Base-by-base conservation (phyloP, 495 filamentous ascomycete species). In the Pseudevernia furfuracea region DNA sequence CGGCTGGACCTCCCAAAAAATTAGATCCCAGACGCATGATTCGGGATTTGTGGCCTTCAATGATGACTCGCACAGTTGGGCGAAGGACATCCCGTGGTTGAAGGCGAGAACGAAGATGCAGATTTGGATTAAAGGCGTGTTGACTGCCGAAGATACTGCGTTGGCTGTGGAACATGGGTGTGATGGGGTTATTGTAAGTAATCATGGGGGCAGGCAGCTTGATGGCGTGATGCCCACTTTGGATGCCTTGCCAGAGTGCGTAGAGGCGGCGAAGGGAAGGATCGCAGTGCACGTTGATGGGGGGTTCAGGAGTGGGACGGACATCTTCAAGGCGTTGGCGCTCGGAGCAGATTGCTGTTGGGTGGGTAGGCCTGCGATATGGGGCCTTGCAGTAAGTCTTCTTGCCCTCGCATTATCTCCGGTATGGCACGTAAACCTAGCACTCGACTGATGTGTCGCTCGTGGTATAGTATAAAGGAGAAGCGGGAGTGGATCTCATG, bases 321-420 rank as follows among this genome's bases (percentile, higher is more conserved):
- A 79, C 58, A 72, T 79, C 10, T 78, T 79, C 69, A 79, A 79
- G 64, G 77, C 77, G 0, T 28, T 81, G 36, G 77, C 76, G 4
- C 59, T 81, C 6, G 78, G 78, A 1, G 78, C 78, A 1, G 66
- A 77, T 38, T 68, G 65, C 55, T 73, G 70, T 57, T 79, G 71
- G 66, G 71, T 78, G 19, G 78, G 78, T 4, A 66, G 78, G 17
- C 68, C 71, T 19, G 68, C 71, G 0, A 67, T 80, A 15, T 80
- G 78, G 78, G 77, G 74, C 14, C 67, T 80, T 39, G 76, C 78
- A 9, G 73, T 74, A 60, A 62, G 73, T 1, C 0, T 21, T 34
- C 2, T 1, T 0, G 1, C 19, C 23, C 9, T 63, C 9, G 7
- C 19, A 6, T 4, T 0, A 11, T 60, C 2, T 5, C 15, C 25